phyloP scores from a whole-genome alignment of 2,329 filamentous ascomycete species.

The Penicillium sp. region DNA sequence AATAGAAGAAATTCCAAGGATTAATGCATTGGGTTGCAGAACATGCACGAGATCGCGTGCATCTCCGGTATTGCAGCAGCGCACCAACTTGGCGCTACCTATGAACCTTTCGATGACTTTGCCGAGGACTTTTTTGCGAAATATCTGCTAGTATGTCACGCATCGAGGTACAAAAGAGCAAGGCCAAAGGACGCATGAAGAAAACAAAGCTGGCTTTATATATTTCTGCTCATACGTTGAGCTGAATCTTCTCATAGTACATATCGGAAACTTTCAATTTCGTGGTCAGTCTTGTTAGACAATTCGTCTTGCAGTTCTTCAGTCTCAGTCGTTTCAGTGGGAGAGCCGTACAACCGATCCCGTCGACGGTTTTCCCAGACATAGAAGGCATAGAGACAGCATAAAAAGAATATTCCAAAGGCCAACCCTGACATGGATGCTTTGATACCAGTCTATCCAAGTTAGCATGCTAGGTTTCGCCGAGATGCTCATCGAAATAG shows the following conservation, averaged over 20 bases:
- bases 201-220: background rate
- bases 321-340: conserved; percentile 24
- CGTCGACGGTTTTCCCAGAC: conserved; percentile 32
- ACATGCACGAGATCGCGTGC: conserved; percentile 66
- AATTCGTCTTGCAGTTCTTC: conserved; percentile 33
- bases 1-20: background rate
- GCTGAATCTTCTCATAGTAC: conserved; percentile 19
- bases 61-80: conserved; percentile 70
- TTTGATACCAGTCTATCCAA: conserved; percentile 34
- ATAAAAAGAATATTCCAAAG: conserved; percentile 32
- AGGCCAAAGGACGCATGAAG: conserved; percentile 15
- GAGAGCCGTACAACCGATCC: conserved; percentile 28
- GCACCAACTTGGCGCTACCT: conserved; percentile 65
- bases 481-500: background rate
- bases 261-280: conserved; percentile 39
- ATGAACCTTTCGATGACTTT: conserved; percentile 44
- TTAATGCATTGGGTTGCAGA: conserved; percentile 19
- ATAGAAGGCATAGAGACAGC: conserved; percentile 32
- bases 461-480: background rate
- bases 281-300: conserved; percentile 37
- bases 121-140: conserved; percentile 34
- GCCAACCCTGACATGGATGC: conserved; percentile 32
- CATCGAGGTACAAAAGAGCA: conserved; percentile 26
- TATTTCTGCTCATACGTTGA: background rate
- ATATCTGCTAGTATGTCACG: conserved; percentile 35